Evolutionary conservation across 805 yeast genomes (phyloP), one percentile per base, ranked within the genome.

Genomic region (Candida montana): DNA sequence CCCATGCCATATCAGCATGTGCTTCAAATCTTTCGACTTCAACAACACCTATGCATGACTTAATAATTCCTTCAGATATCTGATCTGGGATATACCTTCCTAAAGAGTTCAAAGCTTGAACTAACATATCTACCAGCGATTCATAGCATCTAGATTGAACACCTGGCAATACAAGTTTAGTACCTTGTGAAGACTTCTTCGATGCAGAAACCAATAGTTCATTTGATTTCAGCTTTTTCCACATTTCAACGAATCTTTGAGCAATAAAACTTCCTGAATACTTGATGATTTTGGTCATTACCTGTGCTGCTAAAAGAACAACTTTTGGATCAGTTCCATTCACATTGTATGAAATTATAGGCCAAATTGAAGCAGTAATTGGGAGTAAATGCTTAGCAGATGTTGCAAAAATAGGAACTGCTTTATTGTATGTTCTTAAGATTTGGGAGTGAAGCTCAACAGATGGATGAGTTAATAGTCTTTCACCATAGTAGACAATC

Each of bases 401-500:
- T 0, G 83, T 69, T 0, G 85, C 74, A 18, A 84, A 58, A 20
- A 81, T 54, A 0, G 83, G 83, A 3, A 77, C 44, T 0, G 71
- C 59, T 15, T 63, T 58, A 6, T 59, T 51, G 16, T 74, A 56
- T 2, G 85, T 69, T 26, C 61, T 65, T 40, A 90, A 57, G 6
- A 88, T 71, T 45, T 77, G 81, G 3, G 73, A 56, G 33, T 76
- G 72, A 24, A 91, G 59, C 3, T 69, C 61, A 2, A 71, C 59
- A 0, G 95, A 81, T 2, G 76, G 74, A 51, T 85, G 93, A 2
- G 86, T 78, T 29, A 87, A 62, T 23, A 77, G 68, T 44, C 86
- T 65, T 40, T 85, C 83, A 7, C 91, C 82, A 56, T 88, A 86
- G 6, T 68, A 72, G 40, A 79, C 67, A 4, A 91, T 78, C 41